These are phyloP conservation scores for Amylocystis lapponica DNA, from an alignment of 768 basidiomycete species.

Conservation along the genomic window DNA sequence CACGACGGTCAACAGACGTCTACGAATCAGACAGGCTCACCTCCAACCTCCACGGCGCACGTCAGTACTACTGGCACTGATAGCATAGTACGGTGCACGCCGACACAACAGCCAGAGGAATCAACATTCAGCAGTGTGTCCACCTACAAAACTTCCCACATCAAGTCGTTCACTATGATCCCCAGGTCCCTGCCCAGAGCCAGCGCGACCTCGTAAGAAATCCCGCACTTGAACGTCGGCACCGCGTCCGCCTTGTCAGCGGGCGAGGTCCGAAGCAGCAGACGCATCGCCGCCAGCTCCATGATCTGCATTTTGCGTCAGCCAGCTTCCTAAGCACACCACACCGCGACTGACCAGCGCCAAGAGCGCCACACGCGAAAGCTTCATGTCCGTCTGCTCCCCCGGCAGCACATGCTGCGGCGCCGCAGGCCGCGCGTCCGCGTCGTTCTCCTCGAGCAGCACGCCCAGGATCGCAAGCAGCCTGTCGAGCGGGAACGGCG, in stretches of 20 bases:
- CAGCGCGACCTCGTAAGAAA: constrained; percentile 54
- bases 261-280: constrained; percentile 59
- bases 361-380: constrained; percentile 52
- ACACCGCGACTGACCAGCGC: constrained; percentile 36
- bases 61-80: no score
- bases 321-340: not conserved
- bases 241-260: constrained; percentile 63
- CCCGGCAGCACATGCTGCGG: constrained; percentile 53
- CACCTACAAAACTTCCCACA: constrained; percentile 52
- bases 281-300: constrained; percentile 58
- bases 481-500: constrained; percentile 73
- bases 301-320: constrained; percentile 42
- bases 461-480: constrained; percentile 76
- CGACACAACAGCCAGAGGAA: no score
- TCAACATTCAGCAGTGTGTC: no score
- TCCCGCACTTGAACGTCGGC: constrained; percentile 67
- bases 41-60: no score
- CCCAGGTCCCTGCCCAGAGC: constrained; percentile 54
- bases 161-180: constrained; percentile 54
- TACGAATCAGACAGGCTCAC: no score
- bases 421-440: constrained; percentile 38
- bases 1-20: no score
- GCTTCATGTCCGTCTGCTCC: constrained; percentile 73
- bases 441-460: constrained; percentile 67
- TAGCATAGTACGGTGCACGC: no score